Evolutionary conservation across 768 basidiomycete genomes (phyloP).

Genomic region (Pleurotus giganteus): DNA sequence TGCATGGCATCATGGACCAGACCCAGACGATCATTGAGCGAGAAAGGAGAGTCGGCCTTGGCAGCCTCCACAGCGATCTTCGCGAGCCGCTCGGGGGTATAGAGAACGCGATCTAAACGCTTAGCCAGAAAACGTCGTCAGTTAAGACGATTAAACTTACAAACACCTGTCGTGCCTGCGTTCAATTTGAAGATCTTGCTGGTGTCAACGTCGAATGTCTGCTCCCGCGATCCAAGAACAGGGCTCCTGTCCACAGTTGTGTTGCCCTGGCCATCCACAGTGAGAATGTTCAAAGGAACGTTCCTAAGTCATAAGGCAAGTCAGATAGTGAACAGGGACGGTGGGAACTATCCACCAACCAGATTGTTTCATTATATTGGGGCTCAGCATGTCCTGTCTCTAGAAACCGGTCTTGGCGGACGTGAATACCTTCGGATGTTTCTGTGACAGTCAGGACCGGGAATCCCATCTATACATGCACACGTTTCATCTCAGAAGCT

Average conservation of each 20-base stretch:
- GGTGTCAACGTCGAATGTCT: slow-evolving; percentile 68
- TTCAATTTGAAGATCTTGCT: slow-evolving; percentile 87
- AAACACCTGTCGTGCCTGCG: slow-evolving; percentile 85
- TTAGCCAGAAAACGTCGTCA: slow-evolving; percentile 6
- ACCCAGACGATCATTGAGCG: slow-evolving; percentile 85
- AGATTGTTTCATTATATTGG: slow-evolving; percentile 85
- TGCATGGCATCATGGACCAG: slow-evolving; percentile 82
- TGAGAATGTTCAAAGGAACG: slow-evolving; percentile 74
- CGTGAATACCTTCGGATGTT: slow-evolving; percentile 61
- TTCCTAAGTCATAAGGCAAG: slow-evolving; percentile 45
- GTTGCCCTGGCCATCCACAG: slow-evolving; percentile 56
- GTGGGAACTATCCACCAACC: slow-evolving; percentile 40
- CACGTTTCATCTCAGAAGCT: slow-evolving; percentile 1
- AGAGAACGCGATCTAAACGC: slow-evolving; percentile 74
- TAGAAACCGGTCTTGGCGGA: slow-evolving; percentile 91
- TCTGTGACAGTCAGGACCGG: slow-evolving; percentile 89
- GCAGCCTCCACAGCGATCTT: slow-evolving; percentile 81
- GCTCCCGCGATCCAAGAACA: slow-evolving; percentile 69
- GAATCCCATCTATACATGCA: slow-evolving; percentile 65
- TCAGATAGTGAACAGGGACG: slow-evolving; percentile 1
- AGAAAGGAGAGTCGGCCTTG: slow-evolving; percentile 62
- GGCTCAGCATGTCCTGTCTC: slow-evolving; percentile 76
- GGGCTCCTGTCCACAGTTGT: slow-evolving; percentile 54
- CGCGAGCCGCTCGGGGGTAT: slow-evolving; percentile 74
- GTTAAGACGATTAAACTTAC: slow-evolving; percentile 41